A percentile compares a stretch with the other conserved stretches of the same genome.
These are phyloP conservation scores for Funneliformis mosseae DNA, from an alignment of 192 early-diverging fungal species.

Conservation along the genomic window DNA sequence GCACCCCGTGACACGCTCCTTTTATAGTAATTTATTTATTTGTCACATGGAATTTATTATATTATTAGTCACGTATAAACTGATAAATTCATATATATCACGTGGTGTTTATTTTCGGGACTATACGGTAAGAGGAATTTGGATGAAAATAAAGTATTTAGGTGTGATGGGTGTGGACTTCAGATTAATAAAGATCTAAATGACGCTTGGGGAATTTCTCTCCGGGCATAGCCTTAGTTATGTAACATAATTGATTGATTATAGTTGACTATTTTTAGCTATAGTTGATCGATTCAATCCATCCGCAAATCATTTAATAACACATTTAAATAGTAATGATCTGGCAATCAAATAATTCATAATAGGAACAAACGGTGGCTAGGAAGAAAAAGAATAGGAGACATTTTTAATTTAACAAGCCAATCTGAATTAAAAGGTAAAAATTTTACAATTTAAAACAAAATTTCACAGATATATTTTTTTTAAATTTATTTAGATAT, in stretches of 20 bases:
- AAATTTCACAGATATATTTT: too few species aligned
- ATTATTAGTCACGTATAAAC: too few species aligned
- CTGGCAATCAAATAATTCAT: background rate
- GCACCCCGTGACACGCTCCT: too few species aligned
- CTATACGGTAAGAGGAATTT: constrained; percentile 7
- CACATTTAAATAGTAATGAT: background rate
- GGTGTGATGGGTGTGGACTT: constrained; percentile 12
- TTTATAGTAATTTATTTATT: too few species aligned
- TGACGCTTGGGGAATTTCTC: constrained; percentile 1
- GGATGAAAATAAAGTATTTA: constrained; percentile 2
- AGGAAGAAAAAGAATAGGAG: background rate
- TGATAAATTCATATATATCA: too few species aligned
- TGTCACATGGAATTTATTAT: too few species aligned
- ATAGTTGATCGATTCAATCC: constrained; percentile 2
- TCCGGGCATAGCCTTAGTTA: constrained; percentile 12
- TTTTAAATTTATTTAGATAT: too few species aligned
- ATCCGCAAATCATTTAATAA: background rate
- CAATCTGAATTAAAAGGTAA: background rate
- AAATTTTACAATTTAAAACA: too few species aligned
- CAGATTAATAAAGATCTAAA: constrained; percentile 16
- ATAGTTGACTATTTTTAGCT: constrained; percentile 8
- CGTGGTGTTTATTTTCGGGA: too few species aligned
- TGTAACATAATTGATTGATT: background rate
- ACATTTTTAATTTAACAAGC: background rate
- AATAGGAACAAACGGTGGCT: background rate